A percentile compares a stretch with the other conserved stretches of the same genome.
phyloP scores from a whole-genome alignment of 2,329 filamentous ascomycete species.

The Diaporthe ampelina region DNA sequence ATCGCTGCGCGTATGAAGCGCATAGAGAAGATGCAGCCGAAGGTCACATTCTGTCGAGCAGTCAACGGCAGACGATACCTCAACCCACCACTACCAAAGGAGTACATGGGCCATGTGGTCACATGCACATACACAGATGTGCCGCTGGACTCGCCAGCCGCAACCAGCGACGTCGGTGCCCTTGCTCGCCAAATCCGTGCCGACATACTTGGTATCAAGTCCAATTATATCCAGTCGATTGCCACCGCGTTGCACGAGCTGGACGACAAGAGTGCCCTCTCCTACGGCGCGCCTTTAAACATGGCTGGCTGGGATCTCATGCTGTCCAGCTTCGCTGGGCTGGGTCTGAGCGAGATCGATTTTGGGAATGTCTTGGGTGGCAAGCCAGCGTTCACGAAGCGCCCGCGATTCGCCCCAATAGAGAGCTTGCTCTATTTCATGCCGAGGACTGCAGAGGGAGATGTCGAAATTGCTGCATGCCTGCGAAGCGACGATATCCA shows the following conservation, averaged over 20 bases:
- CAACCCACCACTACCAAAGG: constrained; percentile 3
- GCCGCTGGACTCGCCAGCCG: background rate
- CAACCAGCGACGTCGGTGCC: constrained; percentile 14
- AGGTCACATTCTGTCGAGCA: constrained; percentile 31
- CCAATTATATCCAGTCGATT: constrained; percentile 32
- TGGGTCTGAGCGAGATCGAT: constrained; percentile 15
- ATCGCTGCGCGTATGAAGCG: constrained; percentile 34
- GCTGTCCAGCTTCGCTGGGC: constrained; percentile 33
- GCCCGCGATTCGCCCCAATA: constrained; percentile 26
- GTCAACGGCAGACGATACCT: constrained; percentile 36
- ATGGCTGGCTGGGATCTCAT: constrained; percentile 31
- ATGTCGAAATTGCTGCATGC: constrained; percentile 36
- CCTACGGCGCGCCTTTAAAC: constrained; percentile 28
- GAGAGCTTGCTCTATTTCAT: constrained; percentile 38
- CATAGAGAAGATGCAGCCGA: constrained; percentile 1
- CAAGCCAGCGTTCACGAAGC: constrained; percentile 30
- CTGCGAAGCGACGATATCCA: constrained; percentile 30
- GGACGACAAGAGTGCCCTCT: constrained; percentile 33
- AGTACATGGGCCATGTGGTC: constrained; percentile 37
- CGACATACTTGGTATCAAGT: constrained; percentile 14
- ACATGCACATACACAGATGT: constrained; percentile 25
- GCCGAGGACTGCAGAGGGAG: constrained; percentile 26
- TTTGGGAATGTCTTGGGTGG: constrained; percentile 36
- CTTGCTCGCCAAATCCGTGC: constrained; percentile 31
- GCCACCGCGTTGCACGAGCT: constrained; percentile 36